A percentile compares a stretch with the other conserved stretches of the same genome.
These are phyloP conservation scores for Rhizophora mangle DNA, from an alignment of 345 rosid species.

Conservation along the genomic window DNA sequence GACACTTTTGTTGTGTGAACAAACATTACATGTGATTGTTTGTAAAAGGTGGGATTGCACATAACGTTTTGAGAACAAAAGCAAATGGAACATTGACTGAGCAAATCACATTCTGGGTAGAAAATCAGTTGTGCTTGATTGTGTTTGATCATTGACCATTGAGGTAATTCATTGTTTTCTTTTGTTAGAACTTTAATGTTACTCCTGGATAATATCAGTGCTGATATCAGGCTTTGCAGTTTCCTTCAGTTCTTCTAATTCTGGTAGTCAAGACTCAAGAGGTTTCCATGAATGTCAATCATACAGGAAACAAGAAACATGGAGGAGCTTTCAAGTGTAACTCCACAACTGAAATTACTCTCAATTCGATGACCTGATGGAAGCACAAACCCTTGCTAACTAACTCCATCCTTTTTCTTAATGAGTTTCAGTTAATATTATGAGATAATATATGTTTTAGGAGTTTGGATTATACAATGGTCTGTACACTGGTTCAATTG, in stretches of 20 bases:
- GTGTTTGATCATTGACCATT: background rate
- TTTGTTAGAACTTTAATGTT: background rate
- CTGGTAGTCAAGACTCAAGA: constrained; percentile 55
- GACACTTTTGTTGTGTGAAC: constrained; percentile 67
- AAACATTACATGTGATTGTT: too few relatives aligned
- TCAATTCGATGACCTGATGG: constrained; percentile 83
- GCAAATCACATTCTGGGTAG: background rate
- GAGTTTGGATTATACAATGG: constrained; percentile 94
- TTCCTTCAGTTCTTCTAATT: constrained; percentile 74
- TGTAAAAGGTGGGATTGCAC: background rate
- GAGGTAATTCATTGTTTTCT: background rate
- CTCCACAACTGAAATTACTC: constrained; percentile 69
- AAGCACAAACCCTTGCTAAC: background rate
- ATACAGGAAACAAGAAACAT: constrained; percentile 65
- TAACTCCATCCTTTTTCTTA: constrained; percentile 4
- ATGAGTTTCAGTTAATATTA: background rate
- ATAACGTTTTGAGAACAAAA: too few relatives aligned
- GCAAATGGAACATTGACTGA: too few relatives aligned
- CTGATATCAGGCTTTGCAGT: constrained; percentile 48
- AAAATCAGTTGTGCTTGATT: background rate
- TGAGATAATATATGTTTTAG: constrained; percentile 32
- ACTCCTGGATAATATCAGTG: background rate
- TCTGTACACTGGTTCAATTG: constrained; percentile 81
- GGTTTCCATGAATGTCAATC: constrained; percentile 79
- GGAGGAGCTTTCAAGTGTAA: constrained; percentile 69